Evolutionary conservation across 2,329 filamentous ascomycete genomes (phyloP).

Genomic region (Metarhizium rileyi): DNA sequence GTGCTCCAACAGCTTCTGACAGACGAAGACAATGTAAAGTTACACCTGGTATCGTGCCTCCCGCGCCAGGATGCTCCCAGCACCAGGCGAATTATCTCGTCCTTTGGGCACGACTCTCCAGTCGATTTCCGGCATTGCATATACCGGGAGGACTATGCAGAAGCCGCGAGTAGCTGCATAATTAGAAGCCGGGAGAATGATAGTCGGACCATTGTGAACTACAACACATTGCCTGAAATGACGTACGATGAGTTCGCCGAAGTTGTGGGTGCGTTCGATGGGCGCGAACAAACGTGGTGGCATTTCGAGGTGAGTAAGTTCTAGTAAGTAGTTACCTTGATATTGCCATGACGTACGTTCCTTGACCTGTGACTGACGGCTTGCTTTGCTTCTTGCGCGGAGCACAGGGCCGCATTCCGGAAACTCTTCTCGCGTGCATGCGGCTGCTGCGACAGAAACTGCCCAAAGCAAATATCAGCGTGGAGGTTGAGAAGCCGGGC

Average conservation of each 20-base stretch:
- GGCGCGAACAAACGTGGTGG: conserved; percentile 44
- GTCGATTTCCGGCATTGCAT: conserved; percentile 48
- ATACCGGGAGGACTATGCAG: conserved; percentile 41
- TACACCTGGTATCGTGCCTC: conserved; percentile 41
- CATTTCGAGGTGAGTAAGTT: conserved; percentile 62
- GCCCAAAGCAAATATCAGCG: conserved; percentile 45
- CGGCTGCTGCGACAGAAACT: conserved; percentile 37
- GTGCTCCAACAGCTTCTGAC: conserved; percentile 56
- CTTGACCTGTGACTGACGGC: not conserved
- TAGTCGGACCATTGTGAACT: conserved; percentile 61
- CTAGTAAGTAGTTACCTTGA: no score
- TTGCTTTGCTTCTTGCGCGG: not conserved
- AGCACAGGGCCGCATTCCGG: conserved; percentile 52
- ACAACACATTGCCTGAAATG: conserved; percentile 61
- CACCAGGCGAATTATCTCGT: conserved; percentile 40
- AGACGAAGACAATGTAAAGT: conserved; percentile 15
- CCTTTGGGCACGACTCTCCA: conserved; percentile 33
- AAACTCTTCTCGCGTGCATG: conserved; percentile 51
- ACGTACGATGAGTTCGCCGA: conserved; percentile 47
- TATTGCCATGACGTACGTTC: no score
- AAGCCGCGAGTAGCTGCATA: conserved; percentile 61
- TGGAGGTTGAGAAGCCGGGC: conserved; percentile 63
- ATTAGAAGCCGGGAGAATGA: conserved; percentile 49
- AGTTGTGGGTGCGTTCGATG: conserved; percentile 29
- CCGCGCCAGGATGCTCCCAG: conserved; percentile 43